Evolutionary conservation across 2,329 filamentous ascomycete species (phyloP).

Genomic region (Chaetomiaceae sp.): DNA sequence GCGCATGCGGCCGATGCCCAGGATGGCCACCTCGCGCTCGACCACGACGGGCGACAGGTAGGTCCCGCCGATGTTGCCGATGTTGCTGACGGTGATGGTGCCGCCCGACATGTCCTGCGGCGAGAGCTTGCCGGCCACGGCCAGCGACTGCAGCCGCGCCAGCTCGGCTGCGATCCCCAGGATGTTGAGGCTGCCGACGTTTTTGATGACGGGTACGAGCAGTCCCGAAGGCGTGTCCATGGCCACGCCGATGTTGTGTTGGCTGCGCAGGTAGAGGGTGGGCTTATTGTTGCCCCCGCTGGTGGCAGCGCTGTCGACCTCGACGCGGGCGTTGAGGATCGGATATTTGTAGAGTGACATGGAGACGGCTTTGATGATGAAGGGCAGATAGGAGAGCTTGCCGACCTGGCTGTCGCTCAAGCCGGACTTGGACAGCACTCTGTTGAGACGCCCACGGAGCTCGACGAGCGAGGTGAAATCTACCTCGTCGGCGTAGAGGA

Average conservation of each 20-base stretch:
- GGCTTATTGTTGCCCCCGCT: constrained; percentile 57
- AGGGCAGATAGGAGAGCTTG: constrained; percentile 86
- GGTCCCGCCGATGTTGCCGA: constrained; percentile 89
- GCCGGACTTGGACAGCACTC: constrained; percentile 46
- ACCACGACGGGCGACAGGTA: constrained; percentile 91
- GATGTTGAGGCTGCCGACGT: constrained; percentile 74
- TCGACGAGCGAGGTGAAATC: constrained; percentile 71
- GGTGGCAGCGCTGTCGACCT: constrained; percentile 43
- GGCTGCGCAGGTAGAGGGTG: constrained; percentile 68
- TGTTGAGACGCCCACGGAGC: constrained; percentile 72
- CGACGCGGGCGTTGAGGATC: constrained; percentile 80
- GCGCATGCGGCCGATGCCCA: constrained; percentile 80
- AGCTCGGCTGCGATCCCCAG: constrained; percentile 74
- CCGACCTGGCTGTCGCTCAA: constrained; percentile 44
- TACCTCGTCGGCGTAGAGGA: constrained; percentile 88
- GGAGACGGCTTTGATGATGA: constrained; percentile 93
- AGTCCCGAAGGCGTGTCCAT: constrained; percentile 90
- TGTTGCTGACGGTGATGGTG: constrained; percentile 95
- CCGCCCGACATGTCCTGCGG: constrained; percentile 74
- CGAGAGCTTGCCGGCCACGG: constrained; percentile 68
- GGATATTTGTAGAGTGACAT: constrained; percentile 77
- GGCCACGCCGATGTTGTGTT: constrained; percentile 93
- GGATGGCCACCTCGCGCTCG: constrained; percentile 82
- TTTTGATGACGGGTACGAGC: constrained; percentile 84
- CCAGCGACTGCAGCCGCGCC: constrained; percentile 65